Base-by-base conservation (phyloP, 2,329 filamentous ascomycete genomes). In the Leptodontidium sp. region DNA sequence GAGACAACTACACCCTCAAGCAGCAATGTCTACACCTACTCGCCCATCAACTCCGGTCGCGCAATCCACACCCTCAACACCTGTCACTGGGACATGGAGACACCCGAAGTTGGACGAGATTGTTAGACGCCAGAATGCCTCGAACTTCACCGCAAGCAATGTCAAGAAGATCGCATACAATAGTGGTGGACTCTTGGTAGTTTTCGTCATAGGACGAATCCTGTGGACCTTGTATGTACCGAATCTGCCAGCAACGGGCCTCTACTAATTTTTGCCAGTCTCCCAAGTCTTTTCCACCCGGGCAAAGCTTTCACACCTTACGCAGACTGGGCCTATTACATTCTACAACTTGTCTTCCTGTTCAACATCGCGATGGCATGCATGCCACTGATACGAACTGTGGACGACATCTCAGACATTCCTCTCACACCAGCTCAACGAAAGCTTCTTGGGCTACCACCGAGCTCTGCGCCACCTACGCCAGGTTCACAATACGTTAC, bases 71-170 rank as follows among this genome's bases (percentile, higher is more conserved):
- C 72, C 77, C 35, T 73, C 74, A 15, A 77, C 74, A 40, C 77
- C 77, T 24, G 68, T 71, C 9, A 76, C 93, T 7, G 94, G 95
- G 66, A 93, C 90, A 78, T 99, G 96, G 95, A 88, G 90, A 77
- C 96, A 99, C 79, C 96, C 96, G 43, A 90, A 91, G 71, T 86
- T 98, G 72, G 87, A 93, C 76, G 95, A 98, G 81, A 97, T 99
- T 78, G 89, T 92, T 17, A 87, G 87, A 71, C 90, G 96, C 63
- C 92, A 94, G 78, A 90, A 93, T 79, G 90, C 90, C 24, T 89
- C 90, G 15, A 92, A 86, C 59, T 97, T 98, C 79, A 89, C 90
- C 66, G 90, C 94, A 74, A 88, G 87, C 78, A 95, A 97, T 73
- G 81, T 96, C 61, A 87, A 85, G 70, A 87, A 85, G 64, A 88